Percentiles rank a stretch among this genome's conserved stretches.
Evolutionary conservation across 2,329 filamentous ascomycete species (phyloP).

Genomic region (Fusarium temperatum): DNA sequence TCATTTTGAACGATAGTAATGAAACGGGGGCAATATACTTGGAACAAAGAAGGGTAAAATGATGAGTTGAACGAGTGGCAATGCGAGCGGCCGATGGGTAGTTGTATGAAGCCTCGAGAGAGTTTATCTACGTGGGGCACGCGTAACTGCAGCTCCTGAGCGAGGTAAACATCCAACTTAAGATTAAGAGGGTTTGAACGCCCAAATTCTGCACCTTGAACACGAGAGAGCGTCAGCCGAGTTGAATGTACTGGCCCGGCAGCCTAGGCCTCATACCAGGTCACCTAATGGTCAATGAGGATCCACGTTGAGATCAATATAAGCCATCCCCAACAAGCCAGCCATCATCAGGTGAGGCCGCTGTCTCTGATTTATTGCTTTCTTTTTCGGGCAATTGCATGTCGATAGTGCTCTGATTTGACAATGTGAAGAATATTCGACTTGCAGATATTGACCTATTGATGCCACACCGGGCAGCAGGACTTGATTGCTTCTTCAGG

Average conservation of each 20-base stretch:
- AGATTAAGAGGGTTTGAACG: constrained; percentile 13
- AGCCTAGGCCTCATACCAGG: constrained; percentile 6
- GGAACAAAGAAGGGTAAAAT: neutral
- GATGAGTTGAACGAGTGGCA: constrained; percentile 20
- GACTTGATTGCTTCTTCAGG: neutral
- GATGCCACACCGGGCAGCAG: neutral
- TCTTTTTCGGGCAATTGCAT: neutral
- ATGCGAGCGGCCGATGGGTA: constrained; percentile 10
- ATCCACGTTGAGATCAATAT: constrained; percentile 5
- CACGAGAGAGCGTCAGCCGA: constrained; percentile 34
- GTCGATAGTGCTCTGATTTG: neutral
- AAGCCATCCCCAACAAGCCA: constrained; percentile 3
- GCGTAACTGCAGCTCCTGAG: constrained; percentile 18
- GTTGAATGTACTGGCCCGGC: constrained; percentile 7
- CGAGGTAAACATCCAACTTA: neutral
- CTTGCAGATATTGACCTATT: neutral
- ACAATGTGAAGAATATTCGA: neutral
- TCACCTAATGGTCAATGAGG: neutral
- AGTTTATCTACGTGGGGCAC: constrained; percentile 37
- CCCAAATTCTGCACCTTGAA: constrained; percentile 20
- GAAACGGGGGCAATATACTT: neutral
- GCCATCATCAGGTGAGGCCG: constrained; percentile 14
- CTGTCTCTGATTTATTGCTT: constrained; percentile 21
- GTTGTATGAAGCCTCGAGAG: constrained; percentile 2
- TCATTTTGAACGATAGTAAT: constrained; percentile 24